A percentile compares a stretch with the other conserved stretches of the same genome.
Conservation (phyloP, 177 flowering plant species). For the Telopea speciosissima region DNA sequence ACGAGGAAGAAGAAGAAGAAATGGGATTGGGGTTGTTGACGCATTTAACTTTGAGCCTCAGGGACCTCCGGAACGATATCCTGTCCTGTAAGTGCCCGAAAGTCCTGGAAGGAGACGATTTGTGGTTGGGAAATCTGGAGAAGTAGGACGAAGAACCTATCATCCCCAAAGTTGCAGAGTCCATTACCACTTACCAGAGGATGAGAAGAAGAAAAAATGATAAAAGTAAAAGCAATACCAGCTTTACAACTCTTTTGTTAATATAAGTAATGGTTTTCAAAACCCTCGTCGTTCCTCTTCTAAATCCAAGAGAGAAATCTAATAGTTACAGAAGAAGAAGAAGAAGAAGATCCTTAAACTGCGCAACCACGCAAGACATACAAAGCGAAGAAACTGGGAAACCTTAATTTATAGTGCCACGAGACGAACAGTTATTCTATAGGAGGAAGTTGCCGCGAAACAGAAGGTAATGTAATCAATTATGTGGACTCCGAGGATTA, state of each 20-base stretch:
- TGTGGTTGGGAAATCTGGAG: conserved; percentile 7
- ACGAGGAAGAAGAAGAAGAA: conserved; percentile 6
- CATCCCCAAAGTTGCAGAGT: conserved; percentile 22
- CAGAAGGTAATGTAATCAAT: too few relatives aligned
- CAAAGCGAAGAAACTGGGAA: not conserved
- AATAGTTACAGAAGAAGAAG: not conserved
- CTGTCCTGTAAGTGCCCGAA: not conserved
- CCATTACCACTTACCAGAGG: conserved; percentile 26
- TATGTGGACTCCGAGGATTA: too few relatives aligned
- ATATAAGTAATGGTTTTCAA: not conserved
- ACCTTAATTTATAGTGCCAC: too few relatives aligned
- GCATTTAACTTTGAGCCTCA: conserved; percentile 9
- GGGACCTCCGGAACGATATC: conserved; percentile 6
- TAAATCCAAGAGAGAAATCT: not conserved
- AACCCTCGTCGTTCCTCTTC: not conserved
- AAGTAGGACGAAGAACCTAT: conserved; percentile 15
- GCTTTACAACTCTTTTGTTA: too few relatives aligned
- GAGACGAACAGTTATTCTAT: too few relatives aligned
- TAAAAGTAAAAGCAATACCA: not conserved
- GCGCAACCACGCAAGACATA: not conserved
- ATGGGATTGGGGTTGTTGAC: conserved; percentile 12
- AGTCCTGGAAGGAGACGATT: not conserved
- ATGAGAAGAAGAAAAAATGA: not conserved
- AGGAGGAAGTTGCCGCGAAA: too few relatives aligned
- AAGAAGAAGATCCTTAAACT: not conserved